phyloP scores from a whole-genome alignment of 257 asterid genomes.

The Jasminum sambac region DNA sequence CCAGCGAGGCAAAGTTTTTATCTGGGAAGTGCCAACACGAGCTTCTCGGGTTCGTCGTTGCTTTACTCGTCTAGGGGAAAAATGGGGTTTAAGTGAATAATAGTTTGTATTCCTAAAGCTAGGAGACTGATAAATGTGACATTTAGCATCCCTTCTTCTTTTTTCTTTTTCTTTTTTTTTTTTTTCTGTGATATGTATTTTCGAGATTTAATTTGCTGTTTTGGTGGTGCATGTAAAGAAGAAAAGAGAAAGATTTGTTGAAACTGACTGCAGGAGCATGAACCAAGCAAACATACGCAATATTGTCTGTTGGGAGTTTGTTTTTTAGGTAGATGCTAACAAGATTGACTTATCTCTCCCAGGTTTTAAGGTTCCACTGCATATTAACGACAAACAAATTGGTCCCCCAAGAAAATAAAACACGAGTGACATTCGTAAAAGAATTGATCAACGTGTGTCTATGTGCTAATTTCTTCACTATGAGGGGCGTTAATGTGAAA shows the following conservation, averaged over 20 bases:
- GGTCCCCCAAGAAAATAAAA: conserved; percentile 12
- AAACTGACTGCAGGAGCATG: conserved; percentile 19
- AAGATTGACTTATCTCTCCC: conserved; percentile 20
- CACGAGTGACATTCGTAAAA: no score
- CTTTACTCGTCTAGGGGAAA: conserved; percentile 44
- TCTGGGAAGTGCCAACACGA: conserved; percentile 50
- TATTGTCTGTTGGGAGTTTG: conserved; percentile 14
- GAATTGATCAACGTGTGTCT: no score
- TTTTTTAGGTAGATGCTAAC: neutral
- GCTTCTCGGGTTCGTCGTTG: conserved; percentile 73
- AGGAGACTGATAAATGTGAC: neutral
- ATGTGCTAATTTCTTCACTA: no score
- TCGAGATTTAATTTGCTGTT: neutral
- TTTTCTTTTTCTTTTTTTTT: neutral
- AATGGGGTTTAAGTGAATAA: conserved; percentile 37
- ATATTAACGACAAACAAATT: conserved; percentile 16
- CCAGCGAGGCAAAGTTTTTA: conserved; percentile 36
- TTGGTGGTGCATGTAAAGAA: conserved; percentile 7
- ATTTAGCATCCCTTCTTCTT: neutral
- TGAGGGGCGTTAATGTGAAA: no score
- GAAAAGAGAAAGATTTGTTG: neutral
- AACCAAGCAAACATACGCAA: conserved; percentile 18
- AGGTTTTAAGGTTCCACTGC: conserved; percentile 20
- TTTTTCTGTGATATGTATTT: neutral
- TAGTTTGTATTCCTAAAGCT: conserved; percentile 5